Percentiles rank a stretch among this genome's conserved stretches.
phyloP scores from a whole-genome alignment of 345 rosid genomes.

The Arabidopsis thaliana region TAIR10.1 NC_003071.7:18861001-18861500 shows the following conservation, averaged over 20 bases:
- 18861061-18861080: conserved; percentile 81
- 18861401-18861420: conserved; percentile 94
- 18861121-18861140: background rate
- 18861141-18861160: background rate
- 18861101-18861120: background rate
- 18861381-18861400: conserved; percentile 96
- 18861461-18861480: conserved; percentile 97
- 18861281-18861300: conserved; percentile 43
- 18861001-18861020: conserved; percentile 90
- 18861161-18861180: background rate
- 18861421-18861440: conserved; percentile 80
- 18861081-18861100: background rate
- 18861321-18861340: conserved; percentile 90
- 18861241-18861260: conserved; percentile 10
- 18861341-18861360: conserved; percentile 80
- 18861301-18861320: conserved; percentile 95
- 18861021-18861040: conserved; percentile 94
- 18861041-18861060: conserved; percentile 89
- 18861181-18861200: background rate
- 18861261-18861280: conserved; percentile 8
- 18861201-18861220: conserved; percentile 12
- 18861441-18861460: conserved; percentile 99
- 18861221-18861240: background rate
- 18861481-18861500: conserved; percentile 98
- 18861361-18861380: conserved; percentile 95